phyloP scores from a whole-genome alignment of 306 rosid genomes.

The Cicer judaicum region DNA sequence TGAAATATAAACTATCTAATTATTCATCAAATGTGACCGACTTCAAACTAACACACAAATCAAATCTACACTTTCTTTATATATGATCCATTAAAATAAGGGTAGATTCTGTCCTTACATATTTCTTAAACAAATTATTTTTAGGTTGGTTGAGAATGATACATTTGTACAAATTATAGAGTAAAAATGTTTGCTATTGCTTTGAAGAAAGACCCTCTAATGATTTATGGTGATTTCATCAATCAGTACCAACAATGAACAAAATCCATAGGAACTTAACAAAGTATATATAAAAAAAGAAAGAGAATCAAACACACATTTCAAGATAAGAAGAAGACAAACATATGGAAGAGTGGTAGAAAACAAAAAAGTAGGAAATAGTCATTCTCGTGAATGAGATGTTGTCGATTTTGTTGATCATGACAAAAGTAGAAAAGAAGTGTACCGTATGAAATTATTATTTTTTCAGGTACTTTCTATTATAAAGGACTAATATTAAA shows the following conservation, averaged over 20 bases:
- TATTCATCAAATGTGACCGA: no score
- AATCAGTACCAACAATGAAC: conserved; percentile 46
- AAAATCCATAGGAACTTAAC: conserved; percentile 50
- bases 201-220: conserved; percentile 47
- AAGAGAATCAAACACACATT: conserved; percentile 71
- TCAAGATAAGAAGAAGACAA: conserved; percentile 82
- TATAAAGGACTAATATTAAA: conserved; percentile 20
- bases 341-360: conserved; percentile 63
- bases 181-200: conserved; percentile 46
- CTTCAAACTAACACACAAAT: no score
- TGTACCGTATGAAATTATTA: conserved; percentile 15
- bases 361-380: conserved; percentile 71
- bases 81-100: conserved; percentile 44
- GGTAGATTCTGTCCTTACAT: conserved; percentile 30
- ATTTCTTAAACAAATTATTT: conserved; percentile 18
- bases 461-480: conserved; percentile 23
- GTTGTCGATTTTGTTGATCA: conserved; percentile 56
- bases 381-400: conserved; percentile 80
- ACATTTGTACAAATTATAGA: conserved; percentile 33
- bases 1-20: no score
- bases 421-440: conserved; percentile 45
- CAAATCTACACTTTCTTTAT: no score
- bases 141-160: conserved; percentile 50
- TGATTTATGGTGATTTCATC: conserved; percentile 61
- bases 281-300: conserved; percentile 8